Conservation (phyloP, 352 stramenopile genomes). For the Pythium sp. region DNA sequence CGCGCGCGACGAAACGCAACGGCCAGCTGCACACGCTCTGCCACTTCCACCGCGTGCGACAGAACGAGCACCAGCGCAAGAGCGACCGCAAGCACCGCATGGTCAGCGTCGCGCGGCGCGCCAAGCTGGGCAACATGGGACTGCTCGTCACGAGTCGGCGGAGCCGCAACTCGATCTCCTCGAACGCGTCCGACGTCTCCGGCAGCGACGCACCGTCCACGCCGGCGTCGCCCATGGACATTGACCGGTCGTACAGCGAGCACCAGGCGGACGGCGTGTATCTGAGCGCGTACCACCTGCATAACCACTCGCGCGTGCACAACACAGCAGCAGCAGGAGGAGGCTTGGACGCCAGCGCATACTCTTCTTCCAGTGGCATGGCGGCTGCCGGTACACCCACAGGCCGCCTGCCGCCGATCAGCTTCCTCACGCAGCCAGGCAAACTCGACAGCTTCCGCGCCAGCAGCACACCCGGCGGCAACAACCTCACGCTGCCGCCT, state of each 20-base stretch:
- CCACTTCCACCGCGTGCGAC: conserved; percentile 77
- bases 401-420: conserved; percentile 65
- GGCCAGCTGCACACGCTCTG: conserved; percentile 82
- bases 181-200: conserved; percentile 31
- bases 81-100: conserved; percentile 87
- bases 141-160: conserved; percentile 28
- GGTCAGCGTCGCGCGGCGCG: conserved; percentile 65
- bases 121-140: conserved; percentile 68
- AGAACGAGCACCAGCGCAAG: conserved; percentile 87
- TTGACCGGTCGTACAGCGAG: conserved; percentile 12
- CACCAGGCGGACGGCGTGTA: conserved; percentile 10
- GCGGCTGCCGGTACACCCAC: conserved; percentile 22
- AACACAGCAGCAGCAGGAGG: conserved; percentile 2
- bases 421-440: conserved; percentile 62
- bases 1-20: conserved; percentile 82
- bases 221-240: conserved; percentile 37
- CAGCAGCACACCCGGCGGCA: conserved; percentile 30
- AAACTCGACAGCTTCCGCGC: conserved; percentile 66
- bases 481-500: conserved; percentile 27
- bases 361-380: not conserved
- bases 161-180: conserved; percentile 23
- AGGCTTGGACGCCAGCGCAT: not conserved
- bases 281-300: conserved; percentile 13
- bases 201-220: conserved; percentile 27
- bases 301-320: conserved; percentile 13